Conservation (phyloP, 2,329 filamentous ascomycete genomes). For the Aspergillus sp. region DNA sequence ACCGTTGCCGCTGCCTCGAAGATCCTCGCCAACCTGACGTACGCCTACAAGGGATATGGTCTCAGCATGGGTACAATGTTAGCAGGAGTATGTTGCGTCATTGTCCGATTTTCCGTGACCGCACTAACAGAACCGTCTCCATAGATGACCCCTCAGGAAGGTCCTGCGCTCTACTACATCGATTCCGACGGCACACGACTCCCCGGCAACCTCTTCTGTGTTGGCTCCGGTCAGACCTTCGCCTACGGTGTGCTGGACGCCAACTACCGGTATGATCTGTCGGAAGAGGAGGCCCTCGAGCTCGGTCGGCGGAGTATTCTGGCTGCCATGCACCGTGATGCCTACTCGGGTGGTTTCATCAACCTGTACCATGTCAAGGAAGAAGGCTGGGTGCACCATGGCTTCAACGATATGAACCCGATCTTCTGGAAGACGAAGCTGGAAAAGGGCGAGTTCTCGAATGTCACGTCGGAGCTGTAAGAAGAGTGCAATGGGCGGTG, state of each 20-base stretch:
- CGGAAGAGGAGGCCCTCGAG: conserved; percentile 83
- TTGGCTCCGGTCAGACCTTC: conserved; percentile 97
- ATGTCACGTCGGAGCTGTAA: conserved; percentile 74
- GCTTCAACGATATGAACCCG: conserved; percentile 96
- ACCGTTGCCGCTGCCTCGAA: conserved; percentile 95
- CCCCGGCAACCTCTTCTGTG: conserved; percentile 93
- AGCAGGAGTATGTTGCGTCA: conserved; percentile 69
- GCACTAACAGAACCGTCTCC: neutral
- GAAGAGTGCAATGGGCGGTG: conserved; percentile 8
- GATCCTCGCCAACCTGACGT: conserved; percentile 97
- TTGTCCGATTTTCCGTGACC: neutral
- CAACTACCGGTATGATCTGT: conserved; percentile 88
- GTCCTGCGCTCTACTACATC: conserved; percentile 97
- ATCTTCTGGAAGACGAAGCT: conserved; percentile 99
- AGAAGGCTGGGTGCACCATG: conserved; percentile 97
- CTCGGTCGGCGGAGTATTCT: conserved; percentile 89
- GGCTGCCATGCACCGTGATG: conserved; percentile 93
- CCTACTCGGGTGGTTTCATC: conserved; percentile 98
- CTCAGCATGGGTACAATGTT: conserved; percentile 99
- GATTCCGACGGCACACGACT: conserved; percentile 94
- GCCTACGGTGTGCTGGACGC: conserved; percentile 97
- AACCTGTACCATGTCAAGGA: conserved; percentile 99
- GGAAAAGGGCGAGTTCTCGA: conserved; percentile 96
- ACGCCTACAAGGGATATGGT: conserved; percentile 98
- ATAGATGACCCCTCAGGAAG: conserved; percentile 69